These are phyloP conservation scores for Zoysia matrella DNA, from an alignment of 202 grass and related monocot species.

Conservation along the genomic window DNA sequence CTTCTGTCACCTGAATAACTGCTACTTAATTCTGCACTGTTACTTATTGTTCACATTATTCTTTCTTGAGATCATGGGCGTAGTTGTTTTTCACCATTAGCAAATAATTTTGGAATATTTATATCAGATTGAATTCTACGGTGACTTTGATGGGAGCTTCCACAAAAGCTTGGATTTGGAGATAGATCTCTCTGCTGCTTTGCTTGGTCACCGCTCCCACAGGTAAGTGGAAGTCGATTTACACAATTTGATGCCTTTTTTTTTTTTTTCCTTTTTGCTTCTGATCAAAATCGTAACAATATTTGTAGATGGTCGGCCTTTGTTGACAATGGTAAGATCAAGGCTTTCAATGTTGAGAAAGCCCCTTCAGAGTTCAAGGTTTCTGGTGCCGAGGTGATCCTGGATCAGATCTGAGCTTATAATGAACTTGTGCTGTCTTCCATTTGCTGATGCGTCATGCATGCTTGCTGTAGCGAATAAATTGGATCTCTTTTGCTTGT, in stretches of 20 bases:
- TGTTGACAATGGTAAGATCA: constrained; percentile 86
- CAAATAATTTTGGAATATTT: constrained; percentile 27
- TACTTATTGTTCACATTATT: neutral
- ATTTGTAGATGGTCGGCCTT: constrained; percentile 88
- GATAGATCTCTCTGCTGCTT: constrained; percentile 92
- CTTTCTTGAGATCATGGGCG: neutral
- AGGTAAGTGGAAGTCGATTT: constrained; percentile 55
- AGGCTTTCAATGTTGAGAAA: constrained; percentile 85
- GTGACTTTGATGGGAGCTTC: constrained; percentile 93
- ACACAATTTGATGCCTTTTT: neutral
- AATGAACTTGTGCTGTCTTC: neutral
- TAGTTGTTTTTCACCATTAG: constrained; percentile 5
- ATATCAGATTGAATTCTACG: constrained; percentile 93
- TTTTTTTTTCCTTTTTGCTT: neutral
- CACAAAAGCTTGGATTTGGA: constrained; percentile 96
- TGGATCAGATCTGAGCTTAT: constrained; percentile 75
- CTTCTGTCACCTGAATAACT: neutral
- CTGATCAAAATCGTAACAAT: neutral
- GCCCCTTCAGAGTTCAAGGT: constrained; percentile 86
- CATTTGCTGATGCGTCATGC: neutral
- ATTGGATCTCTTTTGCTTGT: neutral
- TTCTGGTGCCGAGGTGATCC: constrained; percentile 85
- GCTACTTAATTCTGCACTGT: neutral
- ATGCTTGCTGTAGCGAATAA: constrained; percentile 21
- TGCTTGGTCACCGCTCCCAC: constrained; percentile 86